These are phyloP conservation scores for Schizosaccharomyces japonicus DNA, from an alignment of 805 yeast species.

Conservation along the genomic window DNA sequence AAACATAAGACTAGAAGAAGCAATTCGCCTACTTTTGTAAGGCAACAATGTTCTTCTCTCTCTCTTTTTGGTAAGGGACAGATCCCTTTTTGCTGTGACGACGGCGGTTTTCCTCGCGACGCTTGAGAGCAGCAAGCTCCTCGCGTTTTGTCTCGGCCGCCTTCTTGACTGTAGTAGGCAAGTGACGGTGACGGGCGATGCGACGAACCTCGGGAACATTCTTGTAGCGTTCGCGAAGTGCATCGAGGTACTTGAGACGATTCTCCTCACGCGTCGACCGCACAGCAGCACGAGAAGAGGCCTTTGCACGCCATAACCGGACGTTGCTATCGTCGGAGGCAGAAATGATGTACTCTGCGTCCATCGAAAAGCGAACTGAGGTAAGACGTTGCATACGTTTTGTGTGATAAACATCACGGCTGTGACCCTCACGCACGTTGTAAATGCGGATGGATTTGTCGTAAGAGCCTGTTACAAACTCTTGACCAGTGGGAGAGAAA, in stretches of 20 bases:
- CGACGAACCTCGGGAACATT: conserved; percentile 90
- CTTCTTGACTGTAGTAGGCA: conserved; percentile 68
- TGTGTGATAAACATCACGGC: conserved; percentile 86
- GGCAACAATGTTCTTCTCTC: conserved; percentile 70
- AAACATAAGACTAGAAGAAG: too few species aligned
- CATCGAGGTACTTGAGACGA: conserved; percentile 73
- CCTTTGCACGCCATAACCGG: conserved; percentile 74
- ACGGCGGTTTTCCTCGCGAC: conserved; percentile 63
- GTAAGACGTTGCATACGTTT: conserved; percentile 93
- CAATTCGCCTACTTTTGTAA: conserved; percentile 17
- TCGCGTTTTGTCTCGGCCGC: conserved; percentile 65
- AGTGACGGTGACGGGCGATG: conserved; percentile 75
- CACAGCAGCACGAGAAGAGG: conserved; percentile 62
- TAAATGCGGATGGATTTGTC: conserved; percentile 77
- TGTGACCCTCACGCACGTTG: conserved; percentile 60
- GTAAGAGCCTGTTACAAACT: conserved; percentile 80
- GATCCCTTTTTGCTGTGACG: conserved; percentile 37
- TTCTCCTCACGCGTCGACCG: conserved; percentile 58
- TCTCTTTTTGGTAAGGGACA: conserved; percentile 30
- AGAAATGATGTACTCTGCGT: conserved; percentile 59
- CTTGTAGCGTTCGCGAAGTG: conserved; percentile 74
- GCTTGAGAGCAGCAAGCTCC: conserved; percentile 50
- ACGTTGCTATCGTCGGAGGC: conserved; percentile 95
- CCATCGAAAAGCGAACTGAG: conserved; percentile 65
- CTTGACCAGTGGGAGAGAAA: conserved; percentile 92